Percentiles rank a stretch among this genome's conserved stretches.
These are phyloP conservation scores for Vigna radiata DNA, from an alignment of 306 rosid species.

Conservation along the genomic window DNA sequence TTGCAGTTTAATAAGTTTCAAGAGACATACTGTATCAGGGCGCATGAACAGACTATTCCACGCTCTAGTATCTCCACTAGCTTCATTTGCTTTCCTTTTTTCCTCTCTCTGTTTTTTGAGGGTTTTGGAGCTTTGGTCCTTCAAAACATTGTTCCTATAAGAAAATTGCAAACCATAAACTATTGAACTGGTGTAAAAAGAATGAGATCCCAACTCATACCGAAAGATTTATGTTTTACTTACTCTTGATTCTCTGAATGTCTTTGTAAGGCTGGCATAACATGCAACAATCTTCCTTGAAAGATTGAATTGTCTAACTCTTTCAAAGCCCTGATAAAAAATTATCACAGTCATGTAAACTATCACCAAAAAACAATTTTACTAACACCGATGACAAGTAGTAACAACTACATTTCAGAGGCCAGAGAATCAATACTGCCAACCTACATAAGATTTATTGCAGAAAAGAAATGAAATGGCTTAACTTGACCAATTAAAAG, in stretches of 20 bases:
- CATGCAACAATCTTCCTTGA: conserved; percentile 93
- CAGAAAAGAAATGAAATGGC: background rate
- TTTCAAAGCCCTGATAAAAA: conserved; percentile 67
- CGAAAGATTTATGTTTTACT: conserved; percentile 40
- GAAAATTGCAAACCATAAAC: conserved; percentile 41
- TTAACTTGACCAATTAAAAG: background rate
- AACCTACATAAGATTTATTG: background rate
- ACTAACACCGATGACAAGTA: conserved; percentile 29
- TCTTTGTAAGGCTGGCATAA: conserved; percentile 77
- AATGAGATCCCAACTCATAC: conserved; percentile 1
- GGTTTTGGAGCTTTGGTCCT: conserved; percentile 61
- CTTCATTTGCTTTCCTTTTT: conserved; percentile 82
- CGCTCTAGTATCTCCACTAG: conserved; percentile 88
- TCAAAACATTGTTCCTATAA: conserved; percentile 57
- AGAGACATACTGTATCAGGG: conserved; percentile 78
- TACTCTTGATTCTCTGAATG: conserved; percentile 69
- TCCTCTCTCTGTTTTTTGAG: conserved; percentile 79
- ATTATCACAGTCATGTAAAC: conserved; percentile 23
- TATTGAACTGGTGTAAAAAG: conserved; percentile 15
- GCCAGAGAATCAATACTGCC: conserved; percentile 1
- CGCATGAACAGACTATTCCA: conserved; percentile 97
- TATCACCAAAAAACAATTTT: conserved; percentile 17
- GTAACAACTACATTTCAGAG: conserved; percentile 11
- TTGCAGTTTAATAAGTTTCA: conserved; percentile 37
- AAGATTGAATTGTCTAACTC: conserved; percentile 78